A percentile compares a stretch with the other conserved stretches of the same genome.
phyloP scores from a whole-genome alignment of 768 basidiomycete species.

The Boletus eberwhitei region DNA sequence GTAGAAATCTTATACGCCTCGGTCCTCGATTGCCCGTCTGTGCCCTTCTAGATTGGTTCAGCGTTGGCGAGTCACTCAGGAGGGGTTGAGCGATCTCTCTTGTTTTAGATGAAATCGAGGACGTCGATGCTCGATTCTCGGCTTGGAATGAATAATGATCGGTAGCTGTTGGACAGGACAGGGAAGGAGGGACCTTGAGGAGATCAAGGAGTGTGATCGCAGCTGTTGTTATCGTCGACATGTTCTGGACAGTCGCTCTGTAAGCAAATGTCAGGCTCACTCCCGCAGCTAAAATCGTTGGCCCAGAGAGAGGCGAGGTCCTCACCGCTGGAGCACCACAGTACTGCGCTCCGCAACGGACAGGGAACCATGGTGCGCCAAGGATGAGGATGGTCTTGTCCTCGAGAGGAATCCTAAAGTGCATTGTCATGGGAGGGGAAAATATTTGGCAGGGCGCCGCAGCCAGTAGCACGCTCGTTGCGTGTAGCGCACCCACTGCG shows the following conservation, averaged over 20 bases:
- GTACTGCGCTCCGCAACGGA: constrained; percentile 5
- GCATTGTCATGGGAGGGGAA: constrained; percentile 21
- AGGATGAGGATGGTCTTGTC: constrained; percentile 22
- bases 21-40: not conserved
- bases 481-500: constrained; percentile 23
- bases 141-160: not conserved
- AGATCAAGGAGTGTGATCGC: not conserved
- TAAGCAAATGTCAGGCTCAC: not conserved
- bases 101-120: not conserved
- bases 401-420: constrained; percentile 16
- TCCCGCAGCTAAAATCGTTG: no score
- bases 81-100: no score
- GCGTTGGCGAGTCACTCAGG: not conserved
- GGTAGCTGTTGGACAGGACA: not conserved
- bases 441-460: constrained; percentile 24
- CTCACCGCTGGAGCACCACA: constrained; percentile 1
- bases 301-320: not conserved
- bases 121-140: not conserved
- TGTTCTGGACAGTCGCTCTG: not conserved
- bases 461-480: constrained; percentile 22
- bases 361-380: constrained; percentile 15
- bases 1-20: not conserved
- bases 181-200: not conserved
- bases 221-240: not conserved
- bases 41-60: not conserved